Conservation (phyloP, 768 basidiomycete genomes). For the Lanmaoa rubissima region DNA sequence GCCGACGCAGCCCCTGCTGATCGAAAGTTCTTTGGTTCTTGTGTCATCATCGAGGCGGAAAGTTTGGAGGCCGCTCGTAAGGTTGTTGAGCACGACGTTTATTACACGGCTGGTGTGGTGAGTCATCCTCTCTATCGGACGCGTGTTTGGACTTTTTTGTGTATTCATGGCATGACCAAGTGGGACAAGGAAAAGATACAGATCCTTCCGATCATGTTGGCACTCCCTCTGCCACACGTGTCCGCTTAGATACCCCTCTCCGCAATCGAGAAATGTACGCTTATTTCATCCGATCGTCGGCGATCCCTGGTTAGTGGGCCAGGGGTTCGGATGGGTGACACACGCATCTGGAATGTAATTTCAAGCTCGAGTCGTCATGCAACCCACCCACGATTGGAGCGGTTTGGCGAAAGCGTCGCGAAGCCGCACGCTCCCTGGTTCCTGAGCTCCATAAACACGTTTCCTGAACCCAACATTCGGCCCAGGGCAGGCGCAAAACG, state of each 20-base stretch:
- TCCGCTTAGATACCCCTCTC: constrained; percentile 2
- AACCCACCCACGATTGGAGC: neutral
- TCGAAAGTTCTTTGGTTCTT: constrained; percentile 59
- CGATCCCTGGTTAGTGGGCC: neutral
- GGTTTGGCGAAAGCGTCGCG: neutral
- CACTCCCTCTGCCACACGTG: constrained; percentile 18
- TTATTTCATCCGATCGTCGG: neutral
- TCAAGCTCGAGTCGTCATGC: neutral
- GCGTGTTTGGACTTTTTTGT: neutral
- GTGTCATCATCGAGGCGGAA: constrained; percentile 53
- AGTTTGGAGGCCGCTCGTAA: constrained; percentile 42
- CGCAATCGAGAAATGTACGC: neutral
- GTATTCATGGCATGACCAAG: constrained; percentile 27
- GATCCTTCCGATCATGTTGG: constrained; percentile 45
- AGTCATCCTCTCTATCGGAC: neutral
- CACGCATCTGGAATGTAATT: neutral
- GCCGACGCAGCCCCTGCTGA: constrained; percentile 43
- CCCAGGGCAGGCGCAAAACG: neutral
- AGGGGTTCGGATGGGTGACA: neutral
- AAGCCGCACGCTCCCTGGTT: neutral
- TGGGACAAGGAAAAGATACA: constrained; percentile 58
- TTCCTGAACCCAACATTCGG: neutral
- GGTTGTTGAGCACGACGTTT: constrained; percentile 25
- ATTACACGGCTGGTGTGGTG: constrained; percentile 26
- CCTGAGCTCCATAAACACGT: constrained; percentile 1